phyloP scores from a whole-genome alignment of 2,329 filamentous ascomycete genomes.

The Sphaceloma murrayae region DNA sequence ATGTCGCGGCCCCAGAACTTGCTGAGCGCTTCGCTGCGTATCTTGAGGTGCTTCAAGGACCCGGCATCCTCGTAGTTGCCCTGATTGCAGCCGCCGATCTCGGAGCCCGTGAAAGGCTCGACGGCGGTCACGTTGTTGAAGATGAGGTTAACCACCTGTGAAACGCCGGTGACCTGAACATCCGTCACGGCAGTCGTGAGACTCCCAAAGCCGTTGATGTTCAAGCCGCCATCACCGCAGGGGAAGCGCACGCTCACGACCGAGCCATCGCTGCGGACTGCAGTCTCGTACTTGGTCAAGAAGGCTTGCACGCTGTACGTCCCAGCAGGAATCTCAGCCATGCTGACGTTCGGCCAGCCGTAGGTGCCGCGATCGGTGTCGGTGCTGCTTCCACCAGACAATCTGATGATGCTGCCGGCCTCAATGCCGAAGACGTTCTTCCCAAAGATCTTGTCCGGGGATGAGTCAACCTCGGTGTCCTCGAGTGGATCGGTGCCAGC shows the following conservation, averaged over 20 bases:
- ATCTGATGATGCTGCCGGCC: constrained; percentile 19
- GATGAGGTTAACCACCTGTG: constrained; percentile 27
- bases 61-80: constrained; percentile 32
- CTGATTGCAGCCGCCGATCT: constrained; percentile 32
- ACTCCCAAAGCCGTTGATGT: constrained; percentile 28
- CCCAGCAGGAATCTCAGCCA: constrained; percentile 27
- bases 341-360: constrained; percentile 29
- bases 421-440: constrained; percentile 29
- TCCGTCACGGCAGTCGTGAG: constrained; percentile 24
- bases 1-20: constrained; percentile 31
- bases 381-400: constrained; percentile 26
- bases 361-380: constrained; percentile 26
- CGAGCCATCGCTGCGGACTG: constrained; percentile 31
- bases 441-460: constrained; percentile 31
- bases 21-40: constrained; percentile 31
- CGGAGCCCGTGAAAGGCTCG: constrained; percentile 26
- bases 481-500: constrained; percentile 29
- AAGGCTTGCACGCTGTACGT: constrained; percentile 31
- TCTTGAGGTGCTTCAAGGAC: constrained; percentile 30
- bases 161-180: constrained; percentile 24
- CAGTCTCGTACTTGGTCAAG: constrained; percentile 30
- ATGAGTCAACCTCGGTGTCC: constrained; percentile 30
- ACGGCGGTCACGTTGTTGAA: constrained; percentile 26
- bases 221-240: constrained; percentile 29
- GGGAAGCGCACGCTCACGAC: constrained; percentile 30